phyloP scores from a whole-genome alignment of 306 rosid genomes.

The Prunus kanzakura region DNA sequence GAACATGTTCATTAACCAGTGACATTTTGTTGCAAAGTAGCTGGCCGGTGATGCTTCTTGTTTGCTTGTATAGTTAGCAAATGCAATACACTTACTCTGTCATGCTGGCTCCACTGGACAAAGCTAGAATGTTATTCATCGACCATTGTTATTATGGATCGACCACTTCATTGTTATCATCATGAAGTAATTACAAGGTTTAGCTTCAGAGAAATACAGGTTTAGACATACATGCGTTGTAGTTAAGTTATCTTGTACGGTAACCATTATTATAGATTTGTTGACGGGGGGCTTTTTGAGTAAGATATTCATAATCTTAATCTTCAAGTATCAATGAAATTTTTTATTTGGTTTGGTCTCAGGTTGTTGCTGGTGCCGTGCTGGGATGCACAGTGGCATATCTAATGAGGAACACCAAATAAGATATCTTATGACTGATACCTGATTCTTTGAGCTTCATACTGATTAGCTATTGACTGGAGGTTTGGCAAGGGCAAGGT shows the following conservation, averaged over 20 bases:
- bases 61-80: neutral
- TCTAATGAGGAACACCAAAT: slow-evolving; percentile 40
- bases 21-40: neutral
- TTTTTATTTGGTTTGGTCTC: slow-evolving; percentile 13
- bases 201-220: neutral
- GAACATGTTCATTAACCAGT: neutral
- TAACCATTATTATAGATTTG: neutral
- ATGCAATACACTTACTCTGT: neutral
- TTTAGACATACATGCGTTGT: neutral
- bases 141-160: neutral
- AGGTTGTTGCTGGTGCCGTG: slow-evolving; percentile 84
- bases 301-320: neutral
- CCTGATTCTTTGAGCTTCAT: slow-evolving; percentile 15
- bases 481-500: slow-evolving; percentile 15
- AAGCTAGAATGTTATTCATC: neutral
- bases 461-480: slow-evolving; percentile 5
- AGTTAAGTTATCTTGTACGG: neutral
- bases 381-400: slow-evolving; percentile 71
- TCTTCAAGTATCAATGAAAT: neutral
- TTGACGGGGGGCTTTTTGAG: neutral
- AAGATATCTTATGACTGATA: slow-evolving; percentile 18
- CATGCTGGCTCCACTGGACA: neutral
- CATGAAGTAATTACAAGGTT: neutral
- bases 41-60: neutral
- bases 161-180: neutral